A percentile compares a stretch with the other conserved stretches of the same genome.
Evolutionary conservation across 495 filamentous ascomycete species (phyloP).

Genomic region (Trypethelium eluteriae): DNA sequence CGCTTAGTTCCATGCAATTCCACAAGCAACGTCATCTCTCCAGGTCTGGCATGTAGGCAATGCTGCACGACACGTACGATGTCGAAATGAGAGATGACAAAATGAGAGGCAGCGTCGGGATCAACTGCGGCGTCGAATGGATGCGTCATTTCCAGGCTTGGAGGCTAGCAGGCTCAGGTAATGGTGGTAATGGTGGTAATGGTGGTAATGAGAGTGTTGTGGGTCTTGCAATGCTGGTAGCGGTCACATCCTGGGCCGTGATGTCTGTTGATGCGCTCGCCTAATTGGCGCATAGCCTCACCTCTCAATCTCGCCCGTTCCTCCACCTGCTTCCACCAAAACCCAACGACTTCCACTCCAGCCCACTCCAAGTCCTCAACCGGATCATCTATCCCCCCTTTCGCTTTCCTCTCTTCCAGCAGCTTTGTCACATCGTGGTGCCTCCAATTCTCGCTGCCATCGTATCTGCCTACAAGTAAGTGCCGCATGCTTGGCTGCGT

Average conservation of each 20-base stretch:
- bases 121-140: neutral
- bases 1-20: neutral
- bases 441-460: neutral
- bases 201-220: neutral
- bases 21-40: neutral
- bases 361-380: neutral
- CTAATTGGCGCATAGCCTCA: slow-evolving; percentile 10
- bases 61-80: neutral
- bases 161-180: too few species aligned
- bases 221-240: neutral
- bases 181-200: neutral
- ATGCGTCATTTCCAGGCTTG: neutral
- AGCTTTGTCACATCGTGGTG: neutral
- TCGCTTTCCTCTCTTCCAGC: neutral
- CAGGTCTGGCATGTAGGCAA: neutral
- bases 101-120: neutral
- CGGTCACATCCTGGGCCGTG: neutral
- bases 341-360: slow-evolving; percentile 1
- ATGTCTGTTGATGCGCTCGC: slow-evolving; percentile 10
- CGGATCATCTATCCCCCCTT: neutral
- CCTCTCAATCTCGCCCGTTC: slow-evolving; percentile 7
- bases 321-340: neutral
- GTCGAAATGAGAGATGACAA: neutral
- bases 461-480: neutral
- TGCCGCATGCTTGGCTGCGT: neutral